A percentile compares a stretch with the other conserved stretches of the same genome.
Evolutionary conservation across 192 early-diverging fungal genomes (phyloP).

Genomic region (Chytriomyces sp.): DNA sequence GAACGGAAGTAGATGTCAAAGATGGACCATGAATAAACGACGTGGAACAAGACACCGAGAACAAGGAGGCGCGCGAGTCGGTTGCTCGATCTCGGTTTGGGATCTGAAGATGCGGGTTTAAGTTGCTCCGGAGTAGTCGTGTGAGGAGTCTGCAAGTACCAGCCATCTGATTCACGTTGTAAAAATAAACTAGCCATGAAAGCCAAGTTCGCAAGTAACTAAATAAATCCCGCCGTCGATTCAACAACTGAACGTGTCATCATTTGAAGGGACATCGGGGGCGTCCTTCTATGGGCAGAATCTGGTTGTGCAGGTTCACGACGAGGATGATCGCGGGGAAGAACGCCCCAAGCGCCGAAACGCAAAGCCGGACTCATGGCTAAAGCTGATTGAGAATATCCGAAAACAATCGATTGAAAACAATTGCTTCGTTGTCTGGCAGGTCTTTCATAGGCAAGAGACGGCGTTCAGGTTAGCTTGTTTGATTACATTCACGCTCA

Average conservation of each 20-base stretch:
- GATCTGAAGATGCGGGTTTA: no score
- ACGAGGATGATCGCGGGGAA: no score
- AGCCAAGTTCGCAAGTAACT: not conserved
- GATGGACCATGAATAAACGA: constrained; percentile 87
- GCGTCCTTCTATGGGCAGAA: no score
- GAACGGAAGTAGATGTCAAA: constrained; percentile 99
- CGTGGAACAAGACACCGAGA: constrained; percentile 88
- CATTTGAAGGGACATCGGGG: no score
- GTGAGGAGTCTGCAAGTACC: no score
- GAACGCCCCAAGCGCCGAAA: no score
- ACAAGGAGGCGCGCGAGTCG: constrained; percentile 54
- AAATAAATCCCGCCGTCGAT: not conserved
- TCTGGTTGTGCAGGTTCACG: no score
- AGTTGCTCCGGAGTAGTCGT: no score
- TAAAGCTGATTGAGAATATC: not conserved
- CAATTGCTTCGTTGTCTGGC: constrained; percentile 17
- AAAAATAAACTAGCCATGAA: not conserved
- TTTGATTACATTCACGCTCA: not conserved
- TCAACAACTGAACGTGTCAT: not conserved
- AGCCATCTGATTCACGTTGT: no score
- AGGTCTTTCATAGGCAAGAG: constrained; percentile 13
- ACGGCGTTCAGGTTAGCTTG: constrained; percentile 10
- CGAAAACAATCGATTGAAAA: not conserved
- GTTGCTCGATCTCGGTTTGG: not conserved
- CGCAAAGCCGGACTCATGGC: not conserved